Conservation (phyloP, 2,329 filamentous ascomycete genomes). For the Aspergillus amoenus region DNA sequence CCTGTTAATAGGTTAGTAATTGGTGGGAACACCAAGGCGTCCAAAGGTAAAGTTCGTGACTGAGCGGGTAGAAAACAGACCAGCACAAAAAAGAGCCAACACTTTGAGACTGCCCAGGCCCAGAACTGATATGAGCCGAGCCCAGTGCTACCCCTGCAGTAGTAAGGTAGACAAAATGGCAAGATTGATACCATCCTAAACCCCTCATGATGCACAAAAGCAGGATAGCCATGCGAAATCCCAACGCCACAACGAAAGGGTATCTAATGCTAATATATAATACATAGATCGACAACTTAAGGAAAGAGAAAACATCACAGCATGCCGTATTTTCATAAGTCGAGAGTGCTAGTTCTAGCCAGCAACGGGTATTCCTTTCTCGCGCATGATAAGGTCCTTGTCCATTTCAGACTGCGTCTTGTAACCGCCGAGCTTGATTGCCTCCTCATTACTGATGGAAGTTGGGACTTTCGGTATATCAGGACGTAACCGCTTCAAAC, state of each 20-base stretch:
- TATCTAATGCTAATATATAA: slow-evolving; percentile 21
- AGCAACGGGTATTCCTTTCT: slow-evolving; percentile 19
- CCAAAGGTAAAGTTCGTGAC: background rate
- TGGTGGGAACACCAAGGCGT: background rate
- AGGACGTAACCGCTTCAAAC: slow-evolving; percentile 31
- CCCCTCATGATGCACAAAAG: background rate
- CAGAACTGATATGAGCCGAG: too few species aligned
- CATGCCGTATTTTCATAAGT: background rate
- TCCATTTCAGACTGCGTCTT: slow-evolving; percentile 33
- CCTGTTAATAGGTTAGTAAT: background rate
- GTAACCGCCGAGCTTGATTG: slow-evolving; percentile 33
- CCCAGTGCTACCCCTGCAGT: background rate
- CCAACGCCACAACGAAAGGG: slow-evolving; percentile 15
- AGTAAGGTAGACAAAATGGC: background rate
- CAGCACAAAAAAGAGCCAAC: background rate
- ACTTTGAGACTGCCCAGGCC: background rate
- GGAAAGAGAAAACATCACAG: background rate
- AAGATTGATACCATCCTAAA: background rate
- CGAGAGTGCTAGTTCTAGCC: slow-evolving; percentile 3
- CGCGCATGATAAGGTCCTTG: slow-evolving; percentile 26
- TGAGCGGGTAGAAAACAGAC: background rate
- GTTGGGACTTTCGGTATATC: slow-evolving; percentile 28
- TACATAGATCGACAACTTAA: slow-evolving; percentile 2
- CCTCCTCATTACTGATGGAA: slow-evolving; percentile 29
- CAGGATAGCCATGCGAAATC: background rate